These are phyloP conservation scores for Verticillium nubilum DNA, from an alignment of 2,329 filamentous ascomycete genomes.

Conservation along the genomic window DNA sequence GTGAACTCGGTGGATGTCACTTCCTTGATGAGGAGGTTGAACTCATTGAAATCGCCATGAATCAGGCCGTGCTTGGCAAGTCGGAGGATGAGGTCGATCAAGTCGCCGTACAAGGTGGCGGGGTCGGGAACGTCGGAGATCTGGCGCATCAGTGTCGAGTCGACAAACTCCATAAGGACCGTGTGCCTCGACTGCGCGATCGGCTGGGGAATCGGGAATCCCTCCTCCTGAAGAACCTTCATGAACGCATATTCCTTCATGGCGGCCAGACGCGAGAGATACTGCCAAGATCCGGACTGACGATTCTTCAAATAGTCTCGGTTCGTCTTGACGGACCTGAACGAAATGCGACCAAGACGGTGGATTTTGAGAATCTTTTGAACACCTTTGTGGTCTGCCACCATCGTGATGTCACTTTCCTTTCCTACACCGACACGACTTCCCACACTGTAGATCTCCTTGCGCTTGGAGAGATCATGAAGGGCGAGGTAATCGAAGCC, in stretches of 20 bases:
- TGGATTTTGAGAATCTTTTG: conserved; percentile 94
- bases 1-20: conserved; percentile 31
- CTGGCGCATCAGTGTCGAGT: conserved; percentile 87
- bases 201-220: conserved; percentile 85
- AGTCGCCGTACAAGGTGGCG: conserved; percentile 79
- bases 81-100: conserved; percentile 80
- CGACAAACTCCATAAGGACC: conserved; percentile 90
- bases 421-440: conserved; percentile 95
- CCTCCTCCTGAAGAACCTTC: conserved; percentile 75
- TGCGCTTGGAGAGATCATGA: conserved; percentile 76
- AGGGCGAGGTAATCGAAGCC: conserved; percentile 96
- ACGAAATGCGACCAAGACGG: conserved; percentile 89
- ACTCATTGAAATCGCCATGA: conserved; percentile 98
- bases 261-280: conserved; percentile 86
- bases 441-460: conserved; percentile 84
- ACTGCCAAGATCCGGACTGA: conserved; percentile 88
- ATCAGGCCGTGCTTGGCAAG: conserved; percentile 85
- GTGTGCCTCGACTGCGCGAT: conserved; percentile 89
- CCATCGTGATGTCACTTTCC: conserved; percentile 94
- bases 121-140: conserved; percentile 80
- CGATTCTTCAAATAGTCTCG: conserved; percentile 88
- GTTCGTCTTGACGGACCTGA: conserved; percentile 93
- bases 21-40: conserved; percentile 94
- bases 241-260: conserved; percentile 95
- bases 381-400: conserved; percentile 70